Conservation (phyloP, 768 basidiomycete genomes). For the Tricholoma bakamatsutake region DNA sequence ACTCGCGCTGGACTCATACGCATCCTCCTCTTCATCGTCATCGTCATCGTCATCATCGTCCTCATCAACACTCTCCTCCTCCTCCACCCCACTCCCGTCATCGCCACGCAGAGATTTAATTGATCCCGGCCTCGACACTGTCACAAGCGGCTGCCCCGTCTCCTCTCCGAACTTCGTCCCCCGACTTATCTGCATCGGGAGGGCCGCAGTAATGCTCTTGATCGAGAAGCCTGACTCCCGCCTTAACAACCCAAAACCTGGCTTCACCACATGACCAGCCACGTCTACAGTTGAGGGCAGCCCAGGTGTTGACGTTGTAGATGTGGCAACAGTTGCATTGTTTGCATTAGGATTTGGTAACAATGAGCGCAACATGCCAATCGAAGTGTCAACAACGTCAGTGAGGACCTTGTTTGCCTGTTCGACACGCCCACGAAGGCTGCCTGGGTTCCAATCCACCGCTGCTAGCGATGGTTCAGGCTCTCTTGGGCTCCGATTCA, state of each 20-base stretch:
- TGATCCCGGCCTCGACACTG: conserved; percentile 38
- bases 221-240: conserved; percentile 82
- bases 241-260: conserved; percentile 63
- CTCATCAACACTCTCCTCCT: conserved; percentile 27
- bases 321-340: conserved; percentile 6
- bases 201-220: conserved; percentile 59
- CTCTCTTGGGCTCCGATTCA: conserved; percentile 48
- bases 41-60: conserved; percentile 38
- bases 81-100: conserved; percentile 22
- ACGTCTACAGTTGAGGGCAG: conserved; percentile 10
- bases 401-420: conserved; percentile 82
- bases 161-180: conserved; percentile 32
- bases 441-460: conserved; percentile 41
- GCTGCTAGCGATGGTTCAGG: conserved; percentile 39
- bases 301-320: conserved; percentile 16
- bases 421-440: conserved; percentile 66
- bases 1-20: conserved; percentile 36
- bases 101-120: conserved; percentile 26
- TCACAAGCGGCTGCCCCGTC: conserved; percentile 40
- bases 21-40: conserved; percentile 27
- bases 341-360: conserved; percentile 38
- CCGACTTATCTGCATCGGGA: conserved; percentile 52
- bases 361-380: conserved; percentile 78
- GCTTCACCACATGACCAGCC: conserved; percentile 27
- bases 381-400: conserved; percentile 87